Conservation (phyloP, 2,329 filamentous ascomycete genomes). For the Bipolaris bicolor region DNA sequence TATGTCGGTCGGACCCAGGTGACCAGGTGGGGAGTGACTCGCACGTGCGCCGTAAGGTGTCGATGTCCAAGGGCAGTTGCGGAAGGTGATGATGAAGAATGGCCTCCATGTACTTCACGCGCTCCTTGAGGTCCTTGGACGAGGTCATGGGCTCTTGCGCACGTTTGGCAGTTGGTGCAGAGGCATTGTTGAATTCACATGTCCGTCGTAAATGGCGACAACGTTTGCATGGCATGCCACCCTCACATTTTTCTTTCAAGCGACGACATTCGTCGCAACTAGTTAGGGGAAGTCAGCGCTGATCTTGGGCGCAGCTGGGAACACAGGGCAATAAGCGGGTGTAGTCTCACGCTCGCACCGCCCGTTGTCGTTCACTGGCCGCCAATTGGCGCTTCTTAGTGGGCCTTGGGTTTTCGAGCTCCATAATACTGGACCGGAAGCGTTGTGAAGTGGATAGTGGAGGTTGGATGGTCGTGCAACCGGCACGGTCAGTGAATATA, state of each 20-base stretch:
- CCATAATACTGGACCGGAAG: conserved; percentile 12
- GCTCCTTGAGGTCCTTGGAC: conserved; percentile 14
- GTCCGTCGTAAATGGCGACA: conserved; percentile 59
- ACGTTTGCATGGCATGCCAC: conserved; percentile 60
- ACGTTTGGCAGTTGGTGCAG: conserved; percentile 8
- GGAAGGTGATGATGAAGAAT: conserved; percentile 15
- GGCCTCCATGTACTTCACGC: conserved; percentile 12
- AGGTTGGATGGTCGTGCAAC: neutral
- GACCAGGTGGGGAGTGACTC: conserved; percentile 7
- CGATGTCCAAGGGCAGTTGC: conserved; percentile 11
- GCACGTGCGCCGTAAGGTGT: conserved; percentile 11
- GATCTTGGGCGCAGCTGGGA: neutral
- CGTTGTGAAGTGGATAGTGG: neutral
- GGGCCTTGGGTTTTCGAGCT: conserved; percentile 15
- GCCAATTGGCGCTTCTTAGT: conserved; percentile 19
- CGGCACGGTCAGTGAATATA: neutral
- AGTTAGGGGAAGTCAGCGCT: conserved; percentile 8
- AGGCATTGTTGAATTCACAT: conserved; percentile 41
- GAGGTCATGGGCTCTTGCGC: neutral
- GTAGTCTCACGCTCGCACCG: conserved; percentile 19
- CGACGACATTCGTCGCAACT: conserved; percentile 63
- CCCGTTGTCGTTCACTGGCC: conserved; percentile 20
- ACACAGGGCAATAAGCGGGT: neutral
- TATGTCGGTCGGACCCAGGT: neutral
- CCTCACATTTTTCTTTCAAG: conserved; percentile 64